Base-by-base conservation (phyloP, 768 basidiomycete genomes). In the Cubamyces lactineus region DNA sequence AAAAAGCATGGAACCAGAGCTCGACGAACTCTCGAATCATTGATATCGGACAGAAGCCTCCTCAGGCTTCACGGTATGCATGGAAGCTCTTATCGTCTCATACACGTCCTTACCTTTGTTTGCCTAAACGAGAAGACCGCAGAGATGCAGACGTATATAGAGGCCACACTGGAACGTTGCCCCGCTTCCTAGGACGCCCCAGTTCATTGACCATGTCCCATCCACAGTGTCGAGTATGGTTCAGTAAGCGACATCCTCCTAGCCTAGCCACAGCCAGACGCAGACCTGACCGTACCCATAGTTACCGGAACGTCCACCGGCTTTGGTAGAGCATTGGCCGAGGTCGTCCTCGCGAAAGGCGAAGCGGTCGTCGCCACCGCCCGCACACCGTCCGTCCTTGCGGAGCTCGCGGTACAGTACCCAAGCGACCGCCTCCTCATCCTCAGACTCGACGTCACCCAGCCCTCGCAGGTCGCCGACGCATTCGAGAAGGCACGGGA, bases 221-320 rank as follows among this genome's bases (percentile, higher is more conserved):
- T 11, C 34, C 34, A 34, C 5, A 34, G 9, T 34, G 34, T 11
- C 34, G 54, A 58, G 63, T 69, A 5, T 71, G 68, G 68, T 59
- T 71, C 21, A 66, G 70, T 66, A 30, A 60, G 68, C 57, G 1
- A 11, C 9, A 34, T 9, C 34, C 16, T 1, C 9, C 16, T 45
- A 9, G 4, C 5, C 34, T 34, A 4, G 34, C 34, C 34, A 34
- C 1, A 34, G 28, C 11, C 34, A 6, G 34, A 34, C 6, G 5
- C 34, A 30, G 8, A 30, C 28, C 8, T 3, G 9, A 9, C 9
- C 43, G 2, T 13, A 3, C 15, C n/a, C 13, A 30, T 19, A 66
- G 69, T 71, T 40, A 72, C 71, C n/a, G 72, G 72, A 13, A 38
- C 70, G 2, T 69, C 70, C 17, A 52, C 67, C 2, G 72, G 70